Percentiles rank a stretch among this genome's conserved stretches.
phyloP scores from a whole-genome alignment of 2,329 filamentous ascomycete genomes.

The Alternaria triticimaculans region DNA sequence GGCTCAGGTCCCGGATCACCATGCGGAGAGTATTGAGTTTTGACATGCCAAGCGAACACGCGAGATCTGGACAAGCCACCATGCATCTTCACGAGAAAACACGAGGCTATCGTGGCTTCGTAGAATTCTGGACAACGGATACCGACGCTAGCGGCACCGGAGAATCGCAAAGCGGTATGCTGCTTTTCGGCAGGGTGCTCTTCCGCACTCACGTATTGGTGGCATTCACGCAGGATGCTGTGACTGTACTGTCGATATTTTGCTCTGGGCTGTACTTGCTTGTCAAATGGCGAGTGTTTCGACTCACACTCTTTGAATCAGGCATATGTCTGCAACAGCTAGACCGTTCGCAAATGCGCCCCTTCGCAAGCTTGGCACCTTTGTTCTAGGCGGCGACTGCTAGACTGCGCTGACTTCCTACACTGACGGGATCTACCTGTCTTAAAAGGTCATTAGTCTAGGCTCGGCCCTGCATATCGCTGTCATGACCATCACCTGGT shows the following conservation, averaged over 20 bases:
- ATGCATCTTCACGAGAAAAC: conserved; percentile 5
- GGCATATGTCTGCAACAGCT: not conserved
- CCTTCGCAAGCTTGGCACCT: not conserved
- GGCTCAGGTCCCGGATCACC: not conserved
- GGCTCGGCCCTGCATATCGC: not conserved
- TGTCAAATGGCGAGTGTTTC: not conserved
- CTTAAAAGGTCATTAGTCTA: not conserved
- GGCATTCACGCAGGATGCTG: not conserved
- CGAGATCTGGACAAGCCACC: conserved; percentile 5
- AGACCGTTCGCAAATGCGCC: not conserved
- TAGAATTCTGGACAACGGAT: not conserved
- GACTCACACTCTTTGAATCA: not conserved
- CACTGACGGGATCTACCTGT: not conserved
- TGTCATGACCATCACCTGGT: not conserved
- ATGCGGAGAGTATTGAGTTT: conserved; percentile 4
- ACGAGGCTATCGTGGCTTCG: not conserved
- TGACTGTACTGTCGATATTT: not conserved
- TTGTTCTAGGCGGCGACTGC: not conserved
- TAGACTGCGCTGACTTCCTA: not conserved
- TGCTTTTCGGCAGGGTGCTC: not conserved
- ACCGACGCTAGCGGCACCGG: not conserved
- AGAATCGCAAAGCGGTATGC: not conserved
- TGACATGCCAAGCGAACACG: conserved; percentile 5
- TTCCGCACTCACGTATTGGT: not conserved
- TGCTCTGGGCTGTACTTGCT: not conserved